Evolutionary conservation across 106 monocot genomes (phyloP).

Genomic region (Dioscorea zingiberensis): DNA sequence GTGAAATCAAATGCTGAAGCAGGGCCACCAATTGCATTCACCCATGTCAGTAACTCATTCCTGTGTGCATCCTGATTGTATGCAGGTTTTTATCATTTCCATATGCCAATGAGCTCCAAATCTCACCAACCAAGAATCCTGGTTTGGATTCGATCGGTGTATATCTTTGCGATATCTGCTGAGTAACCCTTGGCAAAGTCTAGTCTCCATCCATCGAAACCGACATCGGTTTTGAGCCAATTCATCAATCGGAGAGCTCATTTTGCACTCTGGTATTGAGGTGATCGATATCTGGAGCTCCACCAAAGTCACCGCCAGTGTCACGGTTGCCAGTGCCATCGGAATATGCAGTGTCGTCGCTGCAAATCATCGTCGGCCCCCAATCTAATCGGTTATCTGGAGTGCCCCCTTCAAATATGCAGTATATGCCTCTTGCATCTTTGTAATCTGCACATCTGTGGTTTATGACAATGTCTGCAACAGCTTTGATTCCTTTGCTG

Average conservation of each 20-base stretch:
- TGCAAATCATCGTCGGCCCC: conserved; percentile 65
- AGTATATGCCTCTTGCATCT: conserved; percentile 53
- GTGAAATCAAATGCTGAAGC: conserved; percentile 63
- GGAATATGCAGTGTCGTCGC: conserved; percentile 41
- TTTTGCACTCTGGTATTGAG: conserved; percentile 46
- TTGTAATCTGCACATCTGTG: conserved; percentile 47
- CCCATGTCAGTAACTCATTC: conserved; percentile 45
- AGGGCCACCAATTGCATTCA: conserved; percentile 11
- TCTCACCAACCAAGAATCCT: conserved; percentile 41
- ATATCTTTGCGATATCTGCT: conserved; percentile 32
- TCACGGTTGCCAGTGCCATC: conserved; percentile 72
- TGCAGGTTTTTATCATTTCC: conserved; percentile 26
- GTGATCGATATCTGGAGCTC: conserved; percentile 66
- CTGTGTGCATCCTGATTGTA: conserved; percentile 48
- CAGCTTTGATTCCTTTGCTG: conserved; percentile 32
- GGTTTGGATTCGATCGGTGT: conserved; percentile 29
- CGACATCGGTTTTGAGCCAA: conserved; percentile 58
- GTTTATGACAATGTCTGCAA: conserved; percentile 78
- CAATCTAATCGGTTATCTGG: conserved; percentile 59
- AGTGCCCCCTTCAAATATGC: conserved; percentile 78
- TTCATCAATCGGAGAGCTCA: conserved; percentile 61
- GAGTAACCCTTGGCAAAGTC: conserved; percentile 67
- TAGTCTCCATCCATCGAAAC: conserved; percentile 67
- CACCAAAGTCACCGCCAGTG: conserved; percentile 41
- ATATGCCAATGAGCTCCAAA: conserved; percentile 42